Base-by-base conservation (phyloP, 2,329 filamentous ascomycete species). In the Trichophyton schoenleinii region DNA sequence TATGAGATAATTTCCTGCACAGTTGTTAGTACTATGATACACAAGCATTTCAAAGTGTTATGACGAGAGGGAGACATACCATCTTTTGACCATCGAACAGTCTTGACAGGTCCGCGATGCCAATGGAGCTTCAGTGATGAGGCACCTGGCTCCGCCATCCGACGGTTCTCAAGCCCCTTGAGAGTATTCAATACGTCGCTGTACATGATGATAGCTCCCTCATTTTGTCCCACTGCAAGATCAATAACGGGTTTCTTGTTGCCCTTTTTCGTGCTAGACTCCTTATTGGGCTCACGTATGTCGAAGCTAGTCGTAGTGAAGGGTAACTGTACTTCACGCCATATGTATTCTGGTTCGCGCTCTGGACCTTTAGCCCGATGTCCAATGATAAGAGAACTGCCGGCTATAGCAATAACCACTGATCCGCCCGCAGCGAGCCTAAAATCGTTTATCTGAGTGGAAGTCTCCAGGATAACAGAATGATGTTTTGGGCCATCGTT, bases 81-180 rank as follows among this genome's bases (percentile, higher is more conserved):
- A 79, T 99, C 94, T 66, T 80, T 80, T 13, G 94, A 96, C 88
- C 91, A 97, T 73, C 94, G 95, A 62, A 96, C 80, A 8, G 89
- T 82, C 67, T 88, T 86, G 7, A 96, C 91, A 57, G 87, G 83
- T 67, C 86, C 85, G 67, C 91, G 83, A 73, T 99, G 94, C 94
- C 94, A 99, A 72, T 97, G 94, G 60, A 91, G 79, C 65, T 87
- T 87, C 61, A 86, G 84, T 20, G 81, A 79, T 46, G 82, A 70
- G 13, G 79, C 68, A 38, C 74, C 65, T 64, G 68, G 70, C 60
- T 69, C 75, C 73, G 66, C 77, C 76, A 69, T 76, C 72, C 59
- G 71, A 53, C 71, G 72, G 59, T 79, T 79, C 61, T 78, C 75
- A 44, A 71, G 70, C 3, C 70, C 71, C 62, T 74, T 69, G 42